phyloP scores from a whole-genome alignment of 2,329 filamentous ascomycete species.

The Xylariaceae sp. region DNA sequence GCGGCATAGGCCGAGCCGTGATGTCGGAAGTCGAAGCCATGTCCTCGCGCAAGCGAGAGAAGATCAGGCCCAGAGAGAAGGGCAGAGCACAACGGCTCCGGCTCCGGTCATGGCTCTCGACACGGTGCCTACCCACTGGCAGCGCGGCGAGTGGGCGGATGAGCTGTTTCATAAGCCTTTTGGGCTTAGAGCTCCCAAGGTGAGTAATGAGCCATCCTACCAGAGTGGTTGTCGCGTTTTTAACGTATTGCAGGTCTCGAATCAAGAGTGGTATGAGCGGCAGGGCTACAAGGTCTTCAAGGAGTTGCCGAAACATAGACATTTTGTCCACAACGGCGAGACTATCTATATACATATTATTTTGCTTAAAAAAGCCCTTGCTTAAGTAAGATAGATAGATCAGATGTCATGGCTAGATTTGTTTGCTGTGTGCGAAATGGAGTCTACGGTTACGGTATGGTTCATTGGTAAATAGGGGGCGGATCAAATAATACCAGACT shows the following conservation, averaged over 20 bases:
- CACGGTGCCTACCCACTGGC: neutral
- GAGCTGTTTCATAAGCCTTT: neutral
- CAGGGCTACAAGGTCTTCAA: slow-evolving; percentile 7
- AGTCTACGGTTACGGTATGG: too few species aligned
- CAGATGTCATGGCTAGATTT: too few species aligned
- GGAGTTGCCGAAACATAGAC: neutral
- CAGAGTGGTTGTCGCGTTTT: too few species aligned
- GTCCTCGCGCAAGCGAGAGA: neutral
- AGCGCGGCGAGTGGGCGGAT: neutral
- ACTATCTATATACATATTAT: neutral
- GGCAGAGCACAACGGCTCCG: too few species aligned
- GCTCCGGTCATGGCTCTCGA: slow-evolving; percentile 3
- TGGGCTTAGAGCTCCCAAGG: slow-evolving; percentile 1
- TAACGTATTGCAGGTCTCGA: slow-evolving; percentile 3
- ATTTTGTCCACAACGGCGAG: neutral
- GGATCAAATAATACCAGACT: too few species aligned
- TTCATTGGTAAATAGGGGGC: too few species aligned
- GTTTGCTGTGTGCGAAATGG: too few species aligned
- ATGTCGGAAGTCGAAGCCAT: slow-evolving; percentile 5
- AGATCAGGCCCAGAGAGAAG: neutral
- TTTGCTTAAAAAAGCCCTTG: slow-evolving; percentile 2
- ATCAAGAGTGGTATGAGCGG: slow-evolving; percentile 6
- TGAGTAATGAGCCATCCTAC: too few species aligned
- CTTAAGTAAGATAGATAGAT: neutral
- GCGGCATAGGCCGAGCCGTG: slow-evolving; percentile 5